Evolutionary conservation across 2,329 filamentous ascomycete species (phyloP), one percentile per base, ranked within the genome.

Genomic region (Xylariaceae sp.): DNA sequence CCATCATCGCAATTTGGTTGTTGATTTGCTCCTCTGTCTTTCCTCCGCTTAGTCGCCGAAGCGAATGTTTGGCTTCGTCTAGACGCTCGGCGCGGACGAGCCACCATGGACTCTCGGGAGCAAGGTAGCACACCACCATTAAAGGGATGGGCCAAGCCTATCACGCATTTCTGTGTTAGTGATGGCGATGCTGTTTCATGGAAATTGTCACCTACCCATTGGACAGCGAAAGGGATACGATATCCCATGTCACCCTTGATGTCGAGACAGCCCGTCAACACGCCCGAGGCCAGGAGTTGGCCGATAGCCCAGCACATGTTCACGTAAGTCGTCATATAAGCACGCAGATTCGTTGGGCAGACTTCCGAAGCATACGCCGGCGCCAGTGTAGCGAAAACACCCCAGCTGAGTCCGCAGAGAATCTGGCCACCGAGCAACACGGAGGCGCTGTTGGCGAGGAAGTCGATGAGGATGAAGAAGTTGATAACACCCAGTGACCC

Each of bases 51-150:
- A 78, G 70, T n/a, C 74, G 68, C 49, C 64, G 60, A 4, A 78
- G 62, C 1, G 74, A 67, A 30, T 65, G 64, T 45, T 71, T 69
- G 5, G 77, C 77, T 13, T 73, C 67, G 1, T 73, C 70, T 5
- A 72, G 63, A 4, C 72, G 72, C 4, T 74, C 74, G 2, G 71
- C 66, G 4, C 77, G 73, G 34, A 79, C 74, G 2, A 76, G 72
- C 71, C 73, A 78, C 76, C 78, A 80, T 0, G 78, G 78, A 37
- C 74, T 77, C 63, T 80, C 78, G 1, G 78, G 78, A 4, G 76
- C 75, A n/a, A 78, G 72, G 30, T 70, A 66, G 9, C 74, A 72
- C 1, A 72, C 67, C 0, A 76, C 63, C 55, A 78, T 67, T 0
- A 80, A 67, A 1, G 76, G 73, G 0, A 75, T 67, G 2, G 76